A percentile compares a stretch with the other conserved stretches of the same genome.
Conservation (phyloP, 2,329 filamentous ascomycete species). For the Fusarium poae region DNA sequence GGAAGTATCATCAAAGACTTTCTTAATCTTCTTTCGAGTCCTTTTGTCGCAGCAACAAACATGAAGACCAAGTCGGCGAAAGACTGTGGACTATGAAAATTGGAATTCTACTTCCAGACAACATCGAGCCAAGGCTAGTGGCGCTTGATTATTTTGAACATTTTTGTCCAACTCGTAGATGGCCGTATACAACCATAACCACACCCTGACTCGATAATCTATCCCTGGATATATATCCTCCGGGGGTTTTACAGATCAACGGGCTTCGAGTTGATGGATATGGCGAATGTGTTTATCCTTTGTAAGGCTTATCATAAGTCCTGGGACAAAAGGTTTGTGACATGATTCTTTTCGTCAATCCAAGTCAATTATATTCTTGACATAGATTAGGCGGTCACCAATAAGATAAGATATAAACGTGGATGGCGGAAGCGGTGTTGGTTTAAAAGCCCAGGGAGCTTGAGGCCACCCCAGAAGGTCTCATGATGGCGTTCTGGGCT, state of each 20-base stretch:
- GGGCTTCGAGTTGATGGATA: background rate
- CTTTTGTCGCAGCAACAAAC: background rate
- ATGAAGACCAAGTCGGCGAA: background rate
- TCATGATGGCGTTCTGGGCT: slow-evolving; percentile 3
- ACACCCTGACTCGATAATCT: background rate
- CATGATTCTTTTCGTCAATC: background rate
- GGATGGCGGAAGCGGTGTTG: background rate
- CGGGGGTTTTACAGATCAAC: background rate
- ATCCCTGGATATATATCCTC: too few relatives aligned
- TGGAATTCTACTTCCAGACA: background rate
- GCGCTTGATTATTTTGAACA: background rate
- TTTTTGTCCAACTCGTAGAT: background rate
- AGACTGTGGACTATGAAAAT: background rate
- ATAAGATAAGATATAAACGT: background rate
- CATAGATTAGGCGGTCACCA: background rate
- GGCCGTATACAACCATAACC: background rate
- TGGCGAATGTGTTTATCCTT: background rate
- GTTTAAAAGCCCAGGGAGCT: background rate
- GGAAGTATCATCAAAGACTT: background rate
- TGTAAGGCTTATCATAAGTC: background rate
- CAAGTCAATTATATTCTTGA: background rate
- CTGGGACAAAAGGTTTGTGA: background rate
- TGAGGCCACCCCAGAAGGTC: slow-evolving; percentile 10
- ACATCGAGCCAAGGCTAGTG: background rate
- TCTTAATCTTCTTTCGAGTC: background rate